Base-by-base conservation (phyloP, 441 rosid species). In the Macaranga tanarius region DNA sequence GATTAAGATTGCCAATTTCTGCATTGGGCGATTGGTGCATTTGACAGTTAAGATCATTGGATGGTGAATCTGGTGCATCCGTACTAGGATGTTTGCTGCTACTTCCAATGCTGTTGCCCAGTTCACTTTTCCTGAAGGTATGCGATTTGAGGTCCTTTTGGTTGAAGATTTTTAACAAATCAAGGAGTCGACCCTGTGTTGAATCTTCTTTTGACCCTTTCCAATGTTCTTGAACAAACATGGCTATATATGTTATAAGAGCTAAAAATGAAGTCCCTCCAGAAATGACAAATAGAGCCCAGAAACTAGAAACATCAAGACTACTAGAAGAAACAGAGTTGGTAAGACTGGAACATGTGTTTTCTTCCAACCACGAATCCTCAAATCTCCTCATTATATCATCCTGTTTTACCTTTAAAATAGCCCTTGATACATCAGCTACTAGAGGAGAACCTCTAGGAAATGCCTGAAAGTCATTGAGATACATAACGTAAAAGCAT, bases 241-340 rank as follows among this genome's bases (percentile, higher is more conserved):
- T 31, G 38, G 38, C 38, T 31, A 31, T 31, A 31, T 31, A 31
- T 31, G 38, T 31, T 2, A 31, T 31, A 31, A 31, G 2, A 31
- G 38, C 38, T 31, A 31, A 31, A 31, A 31, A 31, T 31, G 38
- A 31, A 31, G 38, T 31, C 38, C 1, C 4, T 31, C 38, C 4
- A 2, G 38, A 31, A 31, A 31, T 1, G 1, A 31, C 38, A 31
- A 31, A 31, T 31, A 31, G 38, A 58, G 86, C 77, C 88, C 82
- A 62, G 67, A 92, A 88, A 56, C 86, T 89, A 4, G 83, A 75
- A 6, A 87, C 56, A 19, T 82, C 84, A 8, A 92, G 89, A 42
- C 83, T 85, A 20, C 67, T 68, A 7, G 92, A 84, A 62, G 86
- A 31, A 20, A 51, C 2, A 0, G 38, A 34, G 38, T 34, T 34